Evolutionary conservation across 176 grass and related monocot species (phyloP), one percentile per base, ranked within the genome.

Genomic region (Microstegium vimineum): DNA sequence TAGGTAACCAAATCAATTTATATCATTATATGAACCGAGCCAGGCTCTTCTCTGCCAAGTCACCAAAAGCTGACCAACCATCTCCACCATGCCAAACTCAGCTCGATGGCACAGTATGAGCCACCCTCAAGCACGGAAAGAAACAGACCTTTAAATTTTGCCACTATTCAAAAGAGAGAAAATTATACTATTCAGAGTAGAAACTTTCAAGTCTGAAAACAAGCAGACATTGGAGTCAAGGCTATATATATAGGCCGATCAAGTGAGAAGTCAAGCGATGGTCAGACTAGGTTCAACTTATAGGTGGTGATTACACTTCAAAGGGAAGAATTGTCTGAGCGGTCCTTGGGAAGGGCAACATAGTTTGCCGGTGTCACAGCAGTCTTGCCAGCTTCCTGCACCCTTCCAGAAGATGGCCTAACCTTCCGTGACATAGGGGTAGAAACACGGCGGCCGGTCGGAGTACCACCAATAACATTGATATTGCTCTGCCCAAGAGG

Each of bases 401-500:
- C 81, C 83, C 93, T 95, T 49, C 84, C 88, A 62, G 89, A 91
- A 62, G 87, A 93, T 47, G 71, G 27, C 28, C 56, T 62, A 18
- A 84, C 87, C 71, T 86, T 92, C 81, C 85, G 80, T 63, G 84
- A 86, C 47, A 80, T 80, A 43, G 89, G 89, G 9, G 93, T 93
- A 2, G 83, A 85, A 45, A 87, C 69, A 77, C 73, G 76, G 35
- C 87, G 83, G 45, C 60, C 59, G 45, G 63, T 85, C 2, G 83
- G 93, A 69, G 91, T 97, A 73, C 89, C 92, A 40, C 62, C 75
- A 63, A 73, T 73, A 10, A 88, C 88, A 68, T 99, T 99, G 41
- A 35, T 75, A 18, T 83, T 93, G 77, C 93, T 99, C 73, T n/a
- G n/a, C n/a, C 93, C 96, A 74, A 95, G 87, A 49, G 93, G 96